Percentiles rank a stretch among this genome's conserved stretches.
These are phyloP conservation scores for Protea cynaroides DNA, from an alignment of 164 flowering plant species.

Conservation along the genomic window DNA sequence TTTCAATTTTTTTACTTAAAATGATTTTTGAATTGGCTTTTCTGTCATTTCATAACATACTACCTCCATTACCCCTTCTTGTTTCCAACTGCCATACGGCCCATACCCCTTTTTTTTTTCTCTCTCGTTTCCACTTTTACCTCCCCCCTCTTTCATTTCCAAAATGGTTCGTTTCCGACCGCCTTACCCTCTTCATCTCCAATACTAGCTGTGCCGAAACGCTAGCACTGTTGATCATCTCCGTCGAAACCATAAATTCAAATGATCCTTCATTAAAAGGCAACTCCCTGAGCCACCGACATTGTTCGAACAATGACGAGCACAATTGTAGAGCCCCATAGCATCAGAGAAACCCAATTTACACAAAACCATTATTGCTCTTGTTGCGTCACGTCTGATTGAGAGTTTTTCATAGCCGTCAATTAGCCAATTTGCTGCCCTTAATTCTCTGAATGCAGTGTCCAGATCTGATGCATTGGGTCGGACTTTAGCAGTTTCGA, in stretches of 20 bases:
- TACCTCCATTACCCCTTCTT: too few relatives aligned
- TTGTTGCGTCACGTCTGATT: conserved; percentile 5
- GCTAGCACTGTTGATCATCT: conserved; percentile 6
- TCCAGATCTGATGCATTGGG: conserved; percentile 13
- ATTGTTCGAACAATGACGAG: conserved; percentile 8
- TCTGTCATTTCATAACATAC: too few relatives aligned
- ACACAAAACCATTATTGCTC: conserved; percentile 14
- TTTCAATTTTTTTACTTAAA: too few relatives aligned
- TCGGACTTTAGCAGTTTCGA: conserved; percentile 3
- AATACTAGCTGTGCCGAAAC: conserved; percentile 16
- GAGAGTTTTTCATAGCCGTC: conserved; percentile 6
- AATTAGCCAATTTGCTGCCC: conserved; percentile 6
- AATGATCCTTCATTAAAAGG: conserved; percentile 9
- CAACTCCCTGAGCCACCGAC: conserved; percentile 4
- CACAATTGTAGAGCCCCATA: conserved; percentile 13
- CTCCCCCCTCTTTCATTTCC: too few relatives aligned
- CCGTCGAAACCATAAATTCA: conserved; percentile 19
- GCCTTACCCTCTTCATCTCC: conserved; percentile 21
- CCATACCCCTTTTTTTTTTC: too few relatives aligned
- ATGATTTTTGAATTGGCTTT: too few relatives aligned
- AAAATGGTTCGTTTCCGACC: too few relatives aligned
- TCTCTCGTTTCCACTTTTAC: too few relatives aligned
- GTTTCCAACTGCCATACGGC: too few relatives aligned
- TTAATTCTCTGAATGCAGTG: conserved; percentile 2
- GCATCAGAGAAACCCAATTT: conserved; percentile 15